These are phyloP conservation scores for Rhipidocladum racemiflorum DNA, from an alignment of 176 grass and related monocot species.

Conservation along the genomic window DNA sequence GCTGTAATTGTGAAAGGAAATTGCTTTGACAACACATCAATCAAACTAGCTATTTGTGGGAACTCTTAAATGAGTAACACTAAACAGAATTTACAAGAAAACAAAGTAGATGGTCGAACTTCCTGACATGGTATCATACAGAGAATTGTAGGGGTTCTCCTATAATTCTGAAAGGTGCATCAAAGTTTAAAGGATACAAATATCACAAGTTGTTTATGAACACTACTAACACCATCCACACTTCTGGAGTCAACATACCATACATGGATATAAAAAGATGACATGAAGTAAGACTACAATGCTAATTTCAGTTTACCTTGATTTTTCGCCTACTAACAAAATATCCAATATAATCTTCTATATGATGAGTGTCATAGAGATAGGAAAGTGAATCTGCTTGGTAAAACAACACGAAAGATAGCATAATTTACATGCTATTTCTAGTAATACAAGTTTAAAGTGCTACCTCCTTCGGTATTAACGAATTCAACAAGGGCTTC, in stretches of 20 bases:
- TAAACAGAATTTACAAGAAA: neutral
- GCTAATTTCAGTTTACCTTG: neutral
- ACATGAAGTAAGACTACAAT: neutral
- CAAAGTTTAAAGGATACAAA: neutral
- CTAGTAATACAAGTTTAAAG: neutral
- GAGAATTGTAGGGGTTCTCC: neutral
- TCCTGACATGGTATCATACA: neutral
- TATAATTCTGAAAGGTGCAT: neutral
- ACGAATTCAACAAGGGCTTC: conserved; percentile 75
- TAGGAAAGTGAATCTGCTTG: neutral
- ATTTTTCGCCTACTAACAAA: neutral
- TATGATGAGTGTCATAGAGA: neutral
- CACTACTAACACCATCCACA: neutral
- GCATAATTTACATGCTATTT: neutral
- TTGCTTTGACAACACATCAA: neutral
- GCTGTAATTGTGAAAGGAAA: neutral
- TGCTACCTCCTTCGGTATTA: conserved; percentile 81
- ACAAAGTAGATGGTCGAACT: neutral
- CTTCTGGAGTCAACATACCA: neutral
- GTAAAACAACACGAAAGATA: neutral
- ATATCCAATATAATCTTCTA: neutral
- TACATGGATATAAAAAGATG: neutral
- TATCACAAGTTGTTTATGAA: neutral
- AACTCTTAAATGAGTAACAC: neutral
- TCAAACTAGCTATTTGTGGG: neutral